phyloP scores from a whole-genome alignment of 169 alveolate genomes.

The Eimeria maxima region DNA sequence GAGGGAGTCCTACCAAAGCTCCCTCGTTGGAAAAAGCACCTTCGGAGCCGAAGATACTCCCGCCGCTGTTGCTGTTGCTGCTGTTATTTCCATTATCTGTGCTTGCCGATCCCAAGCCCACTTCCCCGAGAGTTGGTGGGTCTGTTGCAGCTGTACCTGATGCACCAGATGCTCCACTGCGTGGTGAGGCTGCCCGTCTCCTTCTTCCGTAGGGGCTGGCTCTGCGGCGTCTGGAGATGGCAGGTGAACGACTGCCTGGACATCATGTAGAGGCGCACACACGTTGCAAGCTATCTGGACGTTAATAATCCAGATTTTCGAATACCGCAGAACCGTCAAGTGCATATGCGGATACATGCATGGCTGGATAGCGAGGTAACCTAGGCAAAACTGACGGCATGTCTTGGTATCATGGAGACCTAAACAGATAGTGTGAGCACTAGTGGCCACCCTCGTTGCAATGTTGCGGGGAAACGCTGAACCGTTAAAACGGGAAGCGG shows the following conservation, averaged over 20 bases:
- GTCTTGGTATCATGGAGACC: no score
- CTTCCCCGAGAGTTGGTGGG: conserved; percentile 52
- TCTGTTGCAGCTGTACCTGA: conserved; percentile 34
- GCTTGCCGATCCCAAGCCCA: conserved; percentile 1
- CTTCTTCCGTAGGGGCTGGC: conserved; percentile 64
- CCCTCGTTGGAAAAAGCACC: neutral
- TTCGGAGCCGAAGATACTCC: conserved; percentile 1
- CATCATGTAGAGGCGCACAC: neutral
- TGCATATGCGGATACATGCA: neutral
- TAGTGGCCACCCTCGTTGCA: neutral
- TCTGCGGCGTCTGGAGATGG: conserved; percentile 52
- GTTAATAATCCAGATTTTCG: neutral
- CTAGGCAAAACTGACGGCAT: neutral
- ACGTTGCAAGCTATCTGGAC: neutral
- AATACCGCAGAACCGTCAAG: neutral
- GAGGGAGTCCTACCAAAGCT: neutral
- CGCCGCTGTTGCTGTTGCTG: conserved; percentile 61
- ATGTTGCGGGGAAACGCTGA: no score
- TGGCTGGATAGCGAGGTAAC: neutral
- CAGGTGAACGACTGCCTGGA: conserved; percentile 57
- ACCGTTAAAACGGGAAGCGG: no score
- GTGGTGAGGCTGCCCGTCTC: conserved; percentile 65
- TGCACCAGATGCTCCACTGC: conserved; percentile 38
- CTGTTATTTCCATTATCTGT: conserved; percentile 2
- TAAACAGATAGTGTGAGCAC: neutral